Evolutionary conservation across 2,329 filamentous ascomycete species (phyloP), one percentile per base, ranked within the genome.

Genomic region (Fusarium nurragi): DNA sequence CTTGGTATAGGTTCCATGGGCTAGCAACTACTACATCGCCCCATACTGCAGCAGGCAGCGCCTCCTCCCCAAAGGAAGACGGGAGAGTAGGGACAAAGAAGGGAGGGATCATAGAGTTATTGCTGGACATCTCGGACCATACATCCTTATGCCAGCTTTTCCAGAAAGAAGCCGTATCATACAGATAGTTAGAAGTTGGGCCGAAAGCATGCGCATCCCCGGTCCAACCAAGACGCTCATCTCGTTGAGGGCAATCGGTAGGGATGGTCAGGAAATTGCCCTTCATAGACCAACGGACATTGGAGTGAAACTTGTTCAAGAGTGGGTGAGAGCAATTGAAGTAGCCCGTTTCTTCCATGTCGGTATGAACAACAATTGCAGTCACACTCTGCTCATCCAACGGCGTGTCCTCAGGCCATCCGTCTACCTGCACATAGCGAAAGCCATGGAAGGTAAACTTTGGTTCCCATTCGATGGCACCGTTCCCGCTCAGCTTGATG

Each of bases 181-280:
- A 88, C 0, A 88, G 75, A 60, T 82, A 87, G 46, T 79, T 83
- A 0, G 83, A 79, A 0, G 83, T 81, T 0, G 82, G 80, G 1
- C 77, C 74, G 56, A 87, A 87, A 2, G 80, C 77, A 34, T 81
- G 81, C 9, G 78, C 74, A 61, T 59, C 81, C 25, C 85, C 81
- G 0, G 80, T 83, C 85, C 84, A 84, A 9, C 82, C 81, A 13
- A 86, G 71, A 0, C 83, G 77, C 72, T 86, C 84, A 44, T 86
- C 83, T 4, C 83, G 76, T 63, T 86, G 83, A 0, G 84, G 84
- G 60, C 84, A 86, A 64, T 88, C 86, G 0, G 84, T 88, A 0
- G 85, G 84, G 0, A 88, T 73, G 1, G 78, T 80, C 7, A 87
- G 57, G 62, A 88, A 87, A 65, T 88, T 88, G 0, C 84, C 84